A percentile compares a stretch with the other conserved stretches of the same genome.
Conservation (phyloP, 2,329 filamentous ascomycete genomes). For the Colletotrichum sp. region DNA sequence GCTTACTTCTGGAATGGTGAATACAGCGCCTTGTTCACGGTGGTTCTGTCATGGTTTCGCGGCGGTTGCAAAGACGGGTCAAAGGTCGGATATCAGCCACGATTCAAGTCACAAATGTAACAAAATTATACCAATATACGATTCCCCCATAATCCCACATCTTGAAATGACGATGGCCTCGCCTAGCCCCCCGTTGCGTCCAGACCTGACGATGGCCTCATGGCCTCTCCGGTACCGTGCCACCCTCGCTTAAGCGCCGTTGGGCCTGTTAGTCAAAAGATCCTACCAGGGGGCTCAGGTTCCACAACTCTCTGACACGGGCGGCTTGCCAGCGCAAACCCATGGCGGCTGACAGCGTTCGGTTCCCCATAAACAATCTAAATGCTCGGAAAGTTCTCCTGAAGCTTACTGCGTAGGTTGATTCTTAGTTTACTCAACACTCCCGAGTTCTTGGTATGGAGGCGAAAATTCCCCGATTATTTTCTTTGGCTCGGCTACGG, state of each 20-base stretch:
- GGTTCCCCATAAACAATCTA: background rate
- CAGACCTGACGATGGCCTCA: background rate
- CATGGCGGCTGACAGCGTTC: background rate
- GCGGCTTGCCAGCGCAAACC: background rate
- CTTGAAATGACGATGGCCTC: background rate
- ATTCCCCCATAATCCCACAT: background rate
- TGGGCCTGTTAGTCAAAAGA: background rate
- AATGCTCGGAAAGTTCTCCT: background rate
- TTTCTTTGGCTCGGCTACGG: background rate
- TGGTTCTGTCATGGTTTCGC: background rate
- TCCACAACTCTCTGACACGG: background rate
- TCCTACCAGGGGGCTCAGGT: background rate
- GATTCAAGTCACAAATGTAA: background rate
- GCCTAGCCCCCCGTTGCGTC: background rate
- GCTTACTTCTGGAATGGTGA: background rate
- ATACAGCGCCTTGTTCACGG: background rate
- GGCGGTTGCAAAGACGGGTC: accelerated
- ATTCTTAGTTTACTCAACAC: background rate
- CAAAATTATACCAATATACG: background rate
- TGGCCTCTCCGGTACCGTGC: background rate
- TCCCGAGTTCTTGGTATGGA: background rate
- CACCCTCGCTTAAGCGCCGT: constrained; percentile 3
- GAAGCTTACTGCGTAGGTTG: background rate
- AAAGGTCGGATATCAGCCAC: accelerated
- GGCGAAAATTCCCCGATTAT: constrained; percentile 1